phyloP scores from a whole-genome alignment of 1,284 basidiomycete species.

The Sanguinoderma infundibulare region DNA sequence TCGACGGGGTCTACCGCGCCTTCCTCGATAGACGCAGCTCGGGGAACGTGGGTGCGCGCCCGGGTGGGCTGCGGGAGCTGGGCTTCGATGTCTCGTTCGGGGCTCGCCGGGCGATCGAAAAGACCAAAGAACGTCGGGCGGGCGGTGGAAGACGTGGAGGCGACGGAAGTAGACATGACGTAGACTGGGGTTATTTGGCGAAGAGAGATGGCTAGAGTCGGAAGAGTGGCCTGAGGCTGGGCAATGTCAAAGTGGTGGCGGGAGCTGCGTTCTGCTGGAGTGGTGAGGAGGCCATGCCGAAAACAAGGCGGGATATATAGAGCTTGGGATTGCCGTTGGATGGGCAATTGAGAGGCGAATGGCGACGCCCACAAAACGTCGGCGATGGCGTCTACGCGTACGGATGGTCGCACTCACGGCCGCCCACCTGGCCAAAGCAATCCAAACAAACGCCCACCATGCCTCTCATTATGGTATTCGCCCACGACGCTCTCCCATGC shows the following conservation, averaged over 20 bases:
- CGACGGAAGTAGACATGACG: conserved; percentile 9
- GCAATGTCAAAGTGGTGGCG: no score
- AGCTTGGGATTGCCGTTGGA: neutral
- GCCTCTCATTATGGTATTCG: no score
- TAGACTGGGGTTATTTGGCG: no score
- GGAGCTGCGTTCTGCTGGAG: no score
- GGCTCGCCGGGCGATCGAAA: conserved; percentile 18
- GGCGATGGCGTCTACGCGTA: neutral
- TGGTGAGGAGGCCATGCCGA: no score
- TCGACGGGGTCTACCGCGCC: conserved; percentile 30
- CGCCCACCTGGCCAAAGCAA: conserved; percentile 8
- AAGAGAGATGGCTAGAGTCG: neutral
- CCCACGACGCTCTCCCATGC: no score
- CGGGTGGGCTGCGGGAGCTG: neutral
- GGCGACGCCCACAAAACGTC: neutral
- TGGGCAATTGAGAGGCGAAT: conserved; percentile 6
- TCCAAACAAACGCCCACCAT: conserved; percentile 17
- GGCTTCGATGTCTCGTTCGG: conserved; percentile 5
- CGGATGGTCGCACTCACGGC: neutral
- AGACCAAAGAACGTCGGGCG: conserved; percentile 24
- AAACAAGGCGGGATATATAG: no score
- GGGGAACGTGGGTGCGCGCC: neutral
- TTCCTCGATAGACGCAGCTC: conserved; percentile 13
- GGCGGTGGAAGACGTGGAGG: no score
- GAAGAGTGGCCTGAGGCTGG: no score